A percentile compares a stretch with the other conserved stretches of the same genome.
phyloP scores from a whole-genome alignment of 2,329 filamentous ascomycete genomes.

The Arthrobotrys pseudoclavata region DNA sequence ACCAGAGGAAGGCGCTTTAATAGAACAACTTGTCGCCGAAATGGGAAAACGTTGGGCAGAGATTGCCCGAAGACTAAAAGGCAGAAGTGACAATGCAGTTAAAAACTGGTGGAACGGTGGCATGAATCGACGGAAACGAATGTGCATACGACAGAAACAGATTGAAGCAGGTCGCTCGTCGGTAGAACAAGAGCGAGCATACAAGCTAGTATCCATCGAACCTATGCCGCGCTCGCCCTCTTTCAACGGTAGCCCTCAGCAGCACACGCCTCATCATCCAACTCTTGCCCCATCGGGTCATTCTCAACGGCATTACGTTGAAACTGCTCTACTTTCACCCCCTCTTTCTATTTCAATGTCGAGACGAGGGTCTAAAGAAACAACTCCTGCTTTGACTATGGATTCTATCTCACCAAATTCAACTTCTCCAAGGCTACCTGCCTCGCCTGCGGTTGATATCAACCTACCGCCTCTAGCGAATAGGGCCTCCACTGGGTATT shows the following conservation, averaged over 20 bases:
- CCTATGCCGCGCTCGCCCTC: conserved; percentile 60
- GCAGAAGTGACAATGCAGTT: conserved; percentile 92
- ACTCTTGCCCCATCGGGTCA: conserved; percentile 54
- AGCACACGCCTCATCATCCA: conserved; percentile 60
- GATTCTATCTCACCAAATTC: conserved; percentile 77
- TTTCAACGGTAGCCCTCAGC: conserved; percentile 64
- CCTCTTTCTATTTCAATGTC: conserved; percentile 76
- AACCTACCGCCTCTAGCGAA: conserved; percentile 62
- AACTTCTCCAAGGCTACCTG: conserved; percentile 70
- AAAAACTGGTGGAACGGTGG: conserved; percentile 99
- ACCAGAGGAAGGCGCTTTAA: conserved; percentile 77
- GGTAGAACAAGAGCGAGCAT: conserved; percentile 62
- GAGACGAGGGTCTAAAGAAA: conserved; percentile 71
- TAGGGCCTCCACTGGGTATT: conserved; percentile 55
- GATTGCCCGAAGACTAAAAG: conserved; percentile 83
- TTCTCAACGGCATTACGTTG: conserved; percentile 65
- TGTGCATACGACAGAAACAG: conserved; percentile 63
- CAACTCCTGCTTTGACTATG: conserved; percentile 78
- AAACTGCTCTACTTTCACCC: conserved; percentile 72
- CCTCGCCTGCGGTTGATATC: conserved; percentile 63
- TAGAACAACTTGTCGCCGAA: conserved; percentile 81
- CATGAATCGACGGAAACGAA: conserved; percentile 81
- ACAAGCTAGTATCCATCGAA: conserved; percentile 60
- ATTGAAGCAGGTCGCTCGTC: conserved; percentile 60
- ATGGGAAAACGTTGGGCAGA: conserved; percentile 94